Conservation (phyloP, 495 filamentous ascomycete genomes). For the Neurospora discreta region DNA sequence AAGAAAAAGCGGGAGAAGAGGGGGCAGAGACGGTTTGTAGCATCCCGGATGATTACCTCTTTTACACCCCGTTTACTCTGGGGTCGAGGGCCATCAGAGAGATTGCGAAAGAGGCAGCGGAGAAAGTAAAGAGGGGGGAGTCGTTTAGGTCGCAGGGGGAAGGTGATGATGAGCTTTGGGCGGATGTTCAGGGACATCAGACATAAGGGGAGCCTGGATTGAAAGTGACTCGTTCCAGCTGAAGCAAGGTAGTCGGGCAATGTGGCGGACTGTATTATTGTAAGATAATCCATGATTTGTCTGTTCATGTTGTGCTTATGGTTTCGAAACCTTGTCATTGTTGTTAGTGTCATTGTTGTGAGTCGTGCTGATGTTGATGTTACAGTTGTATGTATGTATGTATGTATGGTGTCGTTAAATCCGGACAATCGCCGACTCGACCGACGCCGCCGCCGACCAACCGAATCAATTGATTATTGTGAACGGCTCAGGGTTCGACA, state of each 20-base stretch:
- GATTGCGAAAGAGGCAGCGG: constrained; percentile 21
- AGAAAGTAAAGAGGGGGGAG: constrained; percentile 4
- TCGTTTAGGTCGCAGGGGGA: neutral
- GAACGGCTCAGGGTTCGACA: neutral
- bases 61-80: constrained; percentile 24
- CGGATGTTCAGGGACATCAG: neutral
- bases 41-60: constrained; percentile 21
- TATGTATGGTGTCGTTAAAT: neutral
- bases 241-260: neutral
- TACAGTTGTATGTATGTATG: neutral
- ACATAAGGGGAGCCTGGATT: neutral
- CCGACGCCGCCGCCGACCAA: neutral
- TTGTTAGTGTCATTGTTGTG: neutral
- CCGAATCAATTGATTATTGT: neutral
- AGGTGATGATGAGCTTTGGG: neutral
- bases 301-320: neutral
- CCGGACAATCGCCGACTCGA: neutral
- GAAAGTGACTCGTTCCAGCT: neutral
- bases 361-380: neutral
- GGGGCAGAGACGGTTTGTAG: constrained; percentile 10
- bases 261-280: neutral
- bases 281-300: neutral
- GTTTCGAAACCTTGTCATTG: neutral
- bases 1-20: neutral
- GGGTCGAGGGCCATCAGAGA: constrained; percentile 19